Conservation (phyloP, 495 filamentous ascomycete species). For the Podospora sp. region DNA sequence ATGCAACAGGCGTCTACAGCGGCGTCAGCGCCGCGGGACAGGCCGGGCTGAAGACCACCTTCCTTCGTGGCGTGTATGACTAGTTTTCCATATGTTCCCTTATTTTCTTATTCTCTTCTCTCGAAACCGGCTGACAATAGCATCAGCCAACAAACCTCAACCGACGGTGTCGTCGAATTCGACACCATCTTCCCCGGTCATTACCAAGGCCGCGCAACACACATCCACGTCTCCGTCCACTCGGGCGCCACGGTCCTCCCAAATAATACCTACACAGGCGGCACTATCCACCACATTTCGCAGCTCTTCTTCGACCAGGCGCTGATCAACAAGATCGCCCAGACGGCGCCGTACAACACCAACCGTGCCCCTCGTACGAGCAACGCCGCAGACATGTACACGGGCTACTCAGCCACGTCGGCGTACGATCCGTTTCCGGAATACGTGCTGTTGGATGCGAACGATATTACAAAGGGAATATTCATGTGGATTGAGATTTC, state of each 20-base stretch:
- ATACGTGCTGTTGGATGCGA: constrained; percentile 49
- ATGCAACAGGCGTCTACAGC: constrained; percentile 60
- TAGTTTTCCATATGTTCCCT: not conserved
- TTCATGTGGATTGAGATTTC: constrained; percentile 63
- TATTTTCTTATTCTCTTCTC: too few relatives aligned
- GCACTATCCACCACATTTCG: constrained; percentile 51
- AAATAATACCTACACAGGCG: constrained; percentile 53
- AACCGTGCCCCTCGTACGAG: constrained; percentile 52
- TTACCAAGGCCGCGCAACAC: constrained; percentile 61
- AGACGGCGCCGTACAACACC: constrained; percentile 55
- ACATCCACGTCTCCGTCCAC: constrained; percentile 59
- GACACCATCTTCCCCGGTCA: constrained; percentile 63
- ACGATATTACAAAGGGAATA: constrained; percentile 50
- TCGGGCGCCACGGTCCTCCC: constrained; percentile 42
- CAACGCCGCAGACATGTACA: constrained; percentile 47
- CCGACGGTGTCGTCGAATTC: constrained; percentile 59
- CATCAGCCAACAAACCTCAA: constrained; percentile 36
- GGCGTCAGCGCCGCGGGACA: constrained; percentile 41
- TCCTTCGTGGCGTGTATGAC: constrained; percentile 54
- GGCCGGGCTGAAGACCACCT: constrained; percentile 49
- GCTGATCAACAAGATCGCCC: constrained; percentile 54
- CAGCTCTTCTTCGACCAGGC: constrained; percentile 63
- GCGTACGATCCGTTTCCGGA: constrained; percentile 46
- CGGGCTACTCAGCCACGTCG: constrained; percentile 37
- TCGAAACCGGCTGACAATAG: too few relatives aligned